Conservation (phyloP, 2,329 filamentous ascomycete species). For the Claviceps sp. region DNA sequence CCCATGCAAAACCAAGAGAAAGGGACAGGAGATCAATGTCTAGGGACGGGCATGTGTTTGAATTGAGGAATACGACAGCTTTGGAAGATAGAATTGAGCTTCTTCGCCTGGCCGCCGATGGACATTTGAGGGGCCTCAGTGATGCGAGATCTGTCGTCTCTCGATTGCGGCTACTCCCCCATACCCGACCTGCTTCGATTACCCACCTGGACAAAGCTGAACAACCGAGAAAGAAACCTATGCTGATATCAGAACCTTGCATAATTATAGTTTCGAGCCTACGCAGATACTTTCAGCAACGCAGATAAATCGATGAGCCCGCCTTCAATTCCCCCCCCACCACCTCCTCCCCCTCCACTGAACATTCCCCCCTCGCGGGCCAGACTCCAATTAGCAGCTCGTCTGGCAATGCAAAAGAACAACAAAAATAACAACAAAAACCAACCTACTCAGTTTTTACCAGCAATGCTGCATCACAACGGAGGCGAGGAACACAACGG, state of each 20-base stretch:
- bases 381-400: conserved; percentile 76
- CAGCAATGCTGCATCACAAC: conserved; percentile 24
- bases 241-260: conserved; percentile 1
- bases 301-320: conserved; percentile 34
- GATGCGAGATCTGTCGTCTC: conserved; percentile 1
- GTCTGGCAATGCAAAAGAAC: conserved; percentile 64
- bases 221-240: conserved; percentile 9
- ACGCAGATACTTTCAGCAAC: conserved; percentile 41
- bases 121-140: neutral
- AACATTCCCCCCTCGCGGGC: conserved; percentile 80
- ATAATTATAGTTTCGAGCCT: conserved; percentile 39
- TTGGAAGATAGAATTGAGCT: neutral
- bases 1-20: neutral
- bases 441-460: conserved; percentile 32
- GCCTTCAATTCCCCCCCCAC: conserved; percentile 44
- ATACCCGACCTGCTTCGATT: conserved; percentile 5
- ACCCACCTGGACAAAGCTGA: conserved; percentile 5
- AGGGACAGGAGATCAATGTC: neutral
- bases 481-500: conserved; percentile 19
- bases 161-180: conserved; percentile 4
- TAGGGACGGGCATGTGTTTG: neutral
- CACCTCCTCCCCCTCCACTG: conserved; percentile 61
- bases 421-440: conserved; percentile 22
- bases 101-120: neutral
- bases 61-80: neutral